phyloP scores from a whole-genome alignment of 2,329 filamentous ascomycete genomes.

The Pseudocercospora vitis region DNA sequence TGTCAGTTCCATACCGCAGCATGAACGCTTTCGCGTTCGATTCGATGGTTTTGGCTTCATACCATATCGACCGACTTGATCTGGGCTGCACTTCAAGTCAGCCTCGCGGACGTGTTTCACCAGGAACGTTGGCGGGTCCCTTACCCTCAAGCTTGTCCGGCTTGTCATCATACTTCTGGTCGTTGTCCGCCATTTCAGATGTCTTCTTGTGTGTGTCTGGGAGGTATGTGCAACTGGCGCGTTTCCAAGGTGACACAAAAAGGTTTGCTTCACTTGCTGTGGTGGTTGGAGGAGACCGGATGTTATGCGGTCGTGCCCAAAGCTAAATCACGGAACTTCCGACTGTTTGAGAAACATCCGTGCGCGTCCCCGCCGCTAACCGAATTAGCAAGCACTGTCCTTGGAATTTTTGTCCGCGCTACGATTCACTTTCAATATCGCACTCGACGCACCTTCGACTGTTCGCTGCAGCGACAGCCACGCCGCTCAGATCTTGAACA shows the following conservation, averaged over 20 bases:
- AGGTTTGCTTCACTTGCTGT: neutral
- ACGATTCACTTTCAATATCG: neutral
- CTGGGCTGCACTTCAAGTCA: slow-evolving; percentile 63
- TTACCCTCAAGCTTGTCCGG: slow-evolving; percentile 74
- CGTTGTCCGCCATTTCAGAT: slow-evolving; percentile 31
- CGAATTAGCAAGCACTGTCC: neutral
- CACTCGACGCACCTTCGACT: neutral
- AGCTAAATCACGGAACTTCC: neutral
- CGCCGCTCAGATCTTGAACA: too few relatives aligned
- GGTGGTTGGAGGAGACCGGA: neutral
- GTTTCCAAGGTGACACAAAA: neutral
- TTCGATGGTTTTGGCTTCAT: slow-evolving; percentile 37
- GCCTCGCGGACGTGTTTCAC: slow-evolving; percentile 10
- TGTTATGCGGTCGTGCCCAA: neutral
- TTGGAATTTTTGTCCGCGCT: neutral
- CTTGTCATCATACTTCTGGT: slow-evolving; percentile 29
- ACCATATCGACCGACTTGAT: slow-evolving; percentile 99
- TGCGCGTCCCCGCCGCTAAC: slow-evolving; percentile 2
- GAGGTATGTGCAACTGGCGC: neutral
- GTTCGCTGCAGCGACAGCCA: too few relatives aligned
- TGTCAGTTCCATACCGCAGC: too few relatives aligned
- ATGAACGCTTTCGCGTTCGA: too few relatives aligned
- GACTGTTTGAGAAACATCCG: neutral
- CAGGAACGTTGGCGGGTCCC: slow-evolving; percentile 35
- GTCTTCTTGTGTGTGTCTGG: slow-evolving; percentile 1